Evolutionary conservation across 148 eudicot genomes (phyloP).

Genomic region (Cornus controversa): DNA sequence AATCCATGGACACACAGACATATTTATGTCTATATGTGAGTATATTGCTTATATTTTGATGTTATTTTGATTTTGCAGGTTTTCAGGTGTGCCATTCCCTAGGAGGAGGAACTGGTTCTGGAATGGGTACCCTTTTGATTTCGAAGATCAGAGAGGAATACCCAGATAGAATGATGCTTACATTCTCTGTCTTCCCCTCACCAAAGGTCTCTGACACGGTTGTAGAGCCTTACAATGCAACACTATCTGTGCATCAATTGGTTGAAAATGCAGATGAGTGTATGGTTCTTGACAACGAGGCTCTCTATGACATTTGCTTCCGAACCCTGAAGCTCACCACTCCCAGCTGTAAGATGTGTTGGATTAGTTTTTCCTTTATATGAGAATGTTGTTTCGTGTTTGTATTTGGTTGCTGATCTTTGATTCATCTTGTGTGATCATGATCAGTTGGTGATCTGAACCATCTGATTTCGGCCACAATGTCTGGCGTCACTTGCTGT

Average conservation of each 20-base stretch:
- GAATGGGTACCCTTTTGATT: constrained; percentile 38
- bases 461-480: constrained; percentile 34
- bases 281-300: constrained; percentile 38
- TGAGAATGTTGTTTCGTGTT: background rate
- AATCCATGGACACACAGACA: background rate
- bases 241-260: constrained; percentile 35
- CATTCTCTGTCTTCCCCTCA: constrained; percentile 36
- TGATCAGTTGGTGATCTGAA: constrained; percentile 32
- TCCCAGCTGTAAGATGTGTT: constrained; percentile 30
- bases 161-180: constrained; percentile 41
- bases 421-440: background rate
- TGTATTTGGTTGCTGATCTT: background rate
- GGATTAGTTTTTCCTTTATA: background rate
- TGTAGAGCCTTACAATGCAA: constrained; percentile 39
- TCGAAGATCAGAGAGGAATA: constrained; percentile 43
- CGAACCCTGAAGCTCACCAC: constrained; percentile 38
- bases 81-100: constrained; percentile 40
- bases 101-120: constrained; percentile 43
- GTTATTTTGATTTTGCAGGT: constrained; percentile 15
- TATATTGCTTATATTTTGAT: background rate
- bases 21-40: background rate
- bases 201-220: constrained; percentile 36
- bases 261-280: constrained; percentile 40
- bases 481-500: constrained; percentile 38
- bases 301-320: constrained; percentile 34